phyloP scores from a whole-genome alignment of 768 basidiomycete genomes.

The Psilocybe tampanensis region DNA sequence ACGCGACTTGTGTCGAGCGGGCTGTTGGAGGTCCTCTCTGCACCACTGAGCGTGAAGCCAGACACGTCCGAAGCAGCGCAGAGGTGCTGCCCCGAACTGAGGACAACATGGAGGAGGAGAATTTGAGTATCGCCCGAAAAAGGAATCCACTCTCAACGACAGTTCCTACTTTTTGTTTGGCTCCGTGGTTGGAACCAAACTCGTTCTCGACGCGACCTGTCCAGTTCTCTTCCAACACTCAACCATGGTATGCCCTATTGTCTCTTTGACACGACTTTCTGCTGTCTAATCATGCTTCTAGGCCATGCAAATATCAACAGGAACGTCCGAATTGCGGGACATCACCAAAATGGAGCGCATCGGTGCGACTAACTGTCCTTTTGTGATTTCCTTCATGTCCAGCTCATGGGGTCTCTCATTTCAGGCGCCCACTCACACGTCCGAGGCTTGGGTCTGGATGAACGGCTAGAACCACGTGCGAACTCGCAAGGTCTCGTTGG shows the following conservation, averaged over 20 bases:
- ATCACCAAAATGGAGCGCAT: conserved; percentile 95
- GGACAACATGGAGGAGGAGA: conserved; percentile 40
- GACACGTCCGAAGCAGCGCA: conserved; percentile 40
- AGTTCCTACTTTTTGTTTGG: conserved; percentile 23
- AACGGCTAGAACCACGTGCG: conserved; percentile 84
- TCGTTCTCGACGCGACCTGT: conserved; percentile 13
- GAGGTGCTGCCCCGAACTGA: conserved; percentile 41
- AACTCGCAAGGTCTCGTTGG: conserved; percentile 97
- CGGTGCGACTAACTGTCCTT: conserved; percentile 46
- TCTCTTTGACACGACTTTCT: neutral
- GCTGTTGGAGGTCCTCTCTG: conserved; percentile 18
- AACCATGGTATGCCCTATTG: conserved; percentile 21
- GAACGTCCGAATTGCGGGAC: conserved; percentile 79
- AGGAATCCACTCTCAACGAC: conserved; percentile 14
- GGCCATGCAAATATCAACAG: conserved; percentile 78
- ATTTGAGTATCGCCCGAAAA: conserved; percentile 21
- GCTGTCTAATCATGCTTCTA: conserved; percentile 6
- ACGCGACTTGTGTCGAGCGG: conserved; percentile 9
- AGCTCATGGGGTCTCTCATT: conserved; percentile 4
- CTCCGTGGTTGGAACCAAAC: conserved; percentile 16
- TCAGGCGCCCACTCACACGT: conserved; percentile 93
- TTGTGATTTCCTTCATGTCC: neutral
- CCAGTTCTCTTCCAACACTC: conserved; percentile 5
- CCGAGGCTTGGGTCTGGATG: conserved; percentile 92
- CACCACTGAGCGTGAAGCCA: conserved; percentile 18